Percentiles rank a stretch among this genome's conserved stretches.
Conservation (phyloP, 139 green algal species). For the Chlamydomonas schloesseri region DNA sequence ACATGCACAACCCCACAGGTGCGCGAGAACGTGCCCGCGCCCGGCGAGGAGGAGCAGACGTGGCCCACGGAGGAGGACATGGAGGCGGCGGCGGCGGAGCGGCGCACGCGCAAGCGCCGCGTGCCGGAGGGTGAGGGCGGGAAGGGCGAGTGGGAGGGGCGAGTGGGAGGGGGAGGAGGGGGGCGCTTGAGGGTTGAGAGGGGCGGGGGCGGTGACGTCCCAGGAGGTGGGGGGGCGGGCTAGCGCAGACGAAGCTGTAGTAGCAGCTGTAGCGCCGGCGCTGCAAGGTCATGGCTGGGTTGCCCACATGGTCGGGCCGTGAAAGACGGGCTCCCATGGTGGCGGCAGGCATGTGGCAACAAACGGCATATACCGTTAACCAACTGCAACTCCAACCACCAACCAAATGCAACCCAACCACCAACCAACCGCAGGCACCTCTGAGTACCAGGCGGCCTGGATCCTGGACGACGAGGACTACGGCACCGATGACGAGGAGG, state of each 20-base stretch:
- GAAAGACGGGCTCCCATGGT: too few species aligned
- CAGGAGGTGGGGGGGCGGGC: too few species aligned
- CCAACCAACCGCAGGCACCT: slow-evolving; percentile 73
- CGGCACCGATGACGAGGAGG: slow-evolving; percentile 64
- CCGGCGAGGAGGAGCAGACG: slow-evolving; percentile 84
- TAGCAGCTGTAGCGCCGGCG: too few species aligned
- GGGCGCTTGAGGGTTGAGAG: too few species aligned
- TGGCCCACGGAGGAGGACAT: slow-evolving; percentile 94
- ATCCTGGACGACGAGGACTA: slow-evolving; percentile 86
- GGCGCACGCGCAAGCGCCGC: slow-evolving; percentile 49
- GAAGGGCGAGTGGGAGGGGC: slow-evolving; percentile 42
- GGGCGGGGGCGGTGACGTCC: too few species aligned
- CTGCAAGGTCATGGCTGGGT: too few species aligned
- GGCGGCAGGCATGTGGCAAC: too few species aligned
- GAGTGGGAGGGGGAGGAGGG: slow-evolving; percentile 47
- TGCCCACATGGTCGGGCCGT: too few species aligned
- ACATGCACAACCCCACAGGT: too few species aligned
- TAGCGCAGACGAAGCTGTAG: too few species aligned
- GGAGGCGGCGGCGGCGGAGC: slow-evolving; percentile 52
- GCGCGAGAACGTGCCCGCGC: slow-evolving; percentile 77
- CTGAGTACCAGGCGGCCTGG: slow-evolving; percentile 95
- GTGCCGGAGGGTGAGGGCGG: slow-evolving; percentile 51
- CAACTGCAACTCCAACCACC: not conserved
- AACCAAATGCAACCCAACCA: not conserved
- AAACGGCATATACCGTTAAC: too few species aligned